Evolutionary conservation across 306 rosid genomes (phyloP), one percentile per base, ranked within the genome.

Genomic region (Vigna hirtella): DNA sequence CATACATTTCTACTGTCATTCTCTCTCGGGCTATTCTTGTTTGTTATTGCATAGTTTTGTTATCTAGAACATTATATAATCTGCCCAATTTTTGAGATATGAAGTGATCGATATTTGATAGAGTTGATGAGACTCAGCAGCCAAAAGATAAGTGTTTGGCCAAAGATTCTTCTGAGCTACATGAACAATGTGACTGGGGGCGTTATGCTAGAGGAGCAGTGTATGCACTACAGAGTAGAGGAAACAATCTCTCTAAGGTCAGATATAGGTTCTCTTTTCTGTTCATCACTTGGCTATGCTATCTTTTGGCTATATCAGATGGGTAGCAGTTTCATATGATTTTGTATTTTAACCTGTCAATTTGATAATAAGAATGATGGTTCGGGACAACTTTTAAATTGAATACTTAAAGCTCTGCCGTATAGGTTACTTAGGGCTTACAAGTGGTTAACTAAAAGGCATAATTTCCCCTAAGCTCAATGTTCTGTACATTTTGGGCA

Each of bases 181-280:
- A 76, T 34, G 97, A 89, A 72, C 91, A 94, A 85, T 82, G 86
- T 84, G 49, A 83, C 5, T 95, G 98, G 98, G 98, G 98, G 76
- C 86, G 91, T 80, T 95, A 92, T 89, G 97, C 96, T 70, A 92
- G 94, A 89, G 99, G 97, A 73, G 99, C 98, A 0, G 68, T 88
- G 52, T 91, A 86, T 86, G 98, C 98, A 75, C 73, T 95, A 51
- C 85, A 85, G 77, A 86, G 85, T 13, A 81, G 70, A 74, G 88
- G 90, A 72, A 85, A 86, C 62, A 36, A 50, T 42, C 85, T 95
- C 83, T 71, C 76, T 52, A 90, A 95, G 99, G 98, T 92, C 50
- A 77, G 83, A 47, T 45, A 73, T 69, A 70, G 58, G 64, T 72
- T 61, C 66, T 55, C 72, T 71, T 70, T 82, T 65, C 70, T 70